Base-by-base conservation (phyloP, 345 rosid genomes). In the Microcos paniculata region DNA sequence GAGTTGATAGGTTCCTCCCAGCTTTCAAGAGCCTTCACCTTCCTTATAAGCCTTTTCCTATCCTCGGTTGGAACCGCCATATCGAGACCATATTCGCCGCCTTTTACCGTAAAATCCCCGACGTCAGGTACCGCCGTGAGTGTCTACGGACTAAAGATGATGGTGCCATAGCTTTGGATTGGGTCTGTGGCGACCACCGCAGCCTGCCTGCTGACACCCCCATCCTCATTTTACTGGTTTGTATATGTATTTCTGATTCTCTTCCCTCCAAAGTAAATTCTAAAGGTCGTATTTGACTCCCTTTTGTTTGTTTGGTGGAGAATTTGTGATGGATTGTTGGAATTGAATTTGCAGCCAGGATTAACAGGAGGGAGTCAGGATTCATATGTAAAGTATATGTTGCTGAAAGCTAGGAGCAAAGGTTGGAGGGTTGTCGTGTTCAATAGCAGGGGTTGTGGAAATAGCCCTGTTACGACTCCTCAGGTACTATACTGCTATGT, bases 371-470 rank as follows among this genome's bases (percentile, higher is more conserved):
- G 99, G 43, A 91, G 99, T 68, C 84, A 76, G 69, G 98, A 95
- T 84, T 69, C 97, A n/a, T 92, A 95, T 70, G 98, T 92, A 12
- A 89, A 90, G 81, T 92, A 95, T 69, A 77, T 95, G 94, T 45
- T 92, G 79, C 38, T 84, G 62, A 81, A 86, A 81, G 98, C 98
- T 3, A 78, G 78, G 73, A 88, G 84, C 74, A 89, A 82, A 81
- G 93, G 92, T 4, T 94, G 94, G 91, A 92, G 98, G 42, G 90
- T 87, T 40, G 97, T 94, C 11, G 97, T 91, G 64, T 94, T 91
- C 63, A 94, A 94, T 81, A 92, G 98, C 83, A 81, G 98, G 40
- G 98, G 96, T 0, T 92, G 99, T 78, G 96, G 88, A 58, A 71
- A 88, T 76, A 90, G 96, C 80, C 96, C 97, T 77, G 97, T 95